A percentile compares a stretch with the other conserved stretches of the same genome.
Evolutionary conservation across 192 early-diverging fungal species (phyloP).

Genomic region (Coemansia erecta): DNA sequence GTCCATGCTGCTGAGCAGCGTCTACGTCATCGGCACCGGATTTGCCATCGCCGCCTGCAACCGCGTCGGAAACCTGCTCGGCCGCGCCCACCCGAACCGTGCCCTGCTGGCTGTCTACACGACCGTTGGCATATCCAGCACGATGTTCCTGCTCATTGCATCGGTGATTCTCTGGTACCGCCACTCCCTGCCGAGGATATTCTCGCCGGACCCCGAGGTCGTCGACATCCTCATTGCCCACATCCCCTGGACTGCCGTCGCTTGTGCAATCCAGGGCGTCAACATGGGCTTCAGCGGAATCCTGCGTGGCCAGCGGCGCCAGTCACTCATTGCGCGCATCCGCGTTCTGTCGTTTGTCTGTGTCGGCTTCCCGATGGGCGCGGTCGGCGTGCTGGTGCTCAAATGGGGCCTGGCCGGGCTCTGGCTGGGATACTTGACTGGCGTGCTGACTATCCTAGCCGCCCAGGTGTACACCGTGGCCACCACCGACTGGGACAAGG

Average conservation of each 20-base stretch:
- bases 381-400: slow-evolving; percentile 41
- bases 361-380: slow-evolving; percentile 51
- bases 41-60: slow-evolving; percentile 78
- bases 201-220: slow-evolving; percentile 30
- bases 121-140: slow-evolving; percentile 49
- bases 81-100: slow-evolving; percentile 55
- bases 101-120: slow-evolving; percentile 53
- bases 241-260: slow-evolving; percentile 35
- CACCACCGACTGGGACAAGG: slow-evolving; percentile 40
- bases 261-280: slow-evolving; percentile 50
- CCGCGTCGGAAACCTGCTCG: slow-evolving; percentile 76
- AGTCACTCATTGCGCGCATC: slow-evolving; percentile 52
- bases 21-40: slow-evolving; percentile 68
- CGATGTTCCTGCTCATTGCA: slow-evolving; percentile 53
- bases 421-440: slow-evolving; percentile 61
- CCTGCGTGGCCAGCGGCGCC: slow-evolving; percentile 58
- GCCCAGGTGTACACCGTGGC: slow-evolving; percentile 26
- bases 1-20: slow-evolving; percentile 61
- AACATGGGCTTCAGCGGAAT: slow-evolving; percentile 60
- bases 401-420: slow-evolving; percentile 63
- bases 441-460: slow-evolving; percentile 9
- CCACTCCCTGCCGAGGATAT: slow-evolving; percentile 57
- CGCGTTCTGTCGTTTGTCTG: slow-evolving; percentile 48
- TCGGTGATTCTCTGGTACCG: slow-evolving; percentile 57
- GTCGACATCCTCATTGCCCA: slow-evolving; percentile 21